Base-by-base conservation (phyloP, 805 yeast genomes). In the Cyberlindnera veronae region DNA sequence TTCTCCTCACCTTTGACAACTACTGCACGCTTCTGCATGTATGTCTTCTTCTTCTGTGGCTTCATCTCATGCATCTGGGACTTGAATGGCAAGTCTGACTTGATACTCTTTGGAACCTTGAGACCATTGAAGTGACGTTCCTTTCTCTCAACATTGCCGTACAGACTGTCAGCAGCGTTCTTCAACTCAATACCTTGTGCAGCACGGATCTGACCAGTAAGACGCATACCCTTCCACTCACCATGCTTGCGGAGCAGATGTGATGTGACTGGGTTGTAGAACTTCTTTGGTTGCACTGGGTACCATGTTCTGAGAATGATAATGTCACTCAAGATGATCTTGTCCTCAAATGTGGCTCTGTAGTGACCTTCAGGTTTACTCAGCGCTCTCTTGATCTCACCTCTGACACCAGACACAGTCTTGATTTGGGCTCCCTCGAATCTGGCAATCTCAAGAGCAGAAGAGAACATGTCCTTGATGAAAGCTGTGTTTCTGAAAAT, bases 341-440 rank as follows among this genome's bases (percentile, higher is more conserved):
- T 91, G 61, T 93, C 99, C 64, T 93, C 99, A 63, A 93, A 93
- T 1, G 97, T 81, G 11, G 99, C 99, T 60, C 99, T 79, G 71
- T 75, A 95, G 61, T 84, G 81, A 11, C 99, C 99, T 37, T 91
- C 98, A 0, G 97, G 96, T 53, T 85, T 84, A 9, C 95, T 77
- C 46, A 93, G 70, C 0, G 98, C 99, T 48, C 97, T 74, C 62
- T 93, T 93, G 54, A 93, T 91, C 63, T 93, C 98, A 63, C 99
- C 99, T 52, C 99, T 73, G 43, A 93, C 88, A 45, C 99, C 99
- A 7, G 96, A 86, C 5, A 93, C 99, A 0, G 99, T 95, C 63
- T 89, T 84, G 58, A 93, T 89, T 33, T 89, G 82, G 0, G 99
- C 99, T 43, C 99, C 99, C 68, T 93, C 99, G 58, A 93, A 93